These are phyloP conservation scores for Baorangia bicolor DNA, from an alignment of 768 basidiomycete species.

Conservation along the genomic window DNA sequence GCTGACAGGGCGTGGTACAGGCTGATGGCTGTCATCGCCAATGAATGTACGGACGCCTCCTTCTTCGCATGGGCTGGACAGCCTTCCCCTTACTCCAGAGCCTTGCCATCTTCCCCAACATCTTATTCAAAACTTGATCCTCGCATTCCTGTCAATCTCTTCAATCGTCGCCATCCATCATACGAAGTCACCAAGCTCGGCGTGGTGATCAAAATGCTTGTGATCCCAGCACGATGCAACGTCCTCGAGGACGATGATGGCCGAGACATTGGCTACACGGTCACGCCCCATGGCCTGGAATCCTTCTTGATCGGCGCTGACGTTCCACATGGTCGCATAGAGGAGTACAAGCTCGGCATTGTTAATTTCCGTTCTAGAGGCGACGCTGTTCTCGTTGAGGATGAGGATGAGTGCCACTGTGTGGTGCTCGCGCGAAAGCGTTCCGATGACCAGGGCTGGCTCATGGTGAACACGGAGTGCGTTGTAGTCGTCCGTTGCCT, in stretches of 20 bases:
- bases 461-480: conserved; percentile 16
- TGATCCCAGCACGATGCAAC: conserved; percentile 7
- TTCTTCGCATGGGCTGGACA: conserved; percentile 14
- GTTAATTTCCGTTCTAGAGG: conserved; percentile 4
- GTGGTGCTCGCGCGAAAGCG: conserved; percentile 5
- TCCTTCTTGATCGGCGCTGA: conserved; percentile 9
- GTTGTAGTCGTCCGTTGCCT: conserved; percentile 12
- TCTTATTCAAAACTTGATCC: conserved; percentile 10
- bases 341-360: conserved; percentile 10
- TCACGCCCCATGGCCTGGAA: conserved; percentile 4
- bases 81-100: conserved; percentile 13
- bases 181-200: conserved; percentile 16
- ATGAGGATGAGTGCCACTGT: conserved; percentile 9
- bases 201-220: conserved; percentile 8
- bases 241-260: conserved; percentile 9
- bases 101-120: conserved; percentile 8
- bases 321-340: not conserved
- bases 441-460: conserved; percentile 12
- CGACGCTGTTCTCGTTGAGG: not conserved
- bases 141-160: not conserved
- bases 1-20: conserved; percentile 23
- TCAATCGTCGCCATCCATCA: conserved; percentile 5
- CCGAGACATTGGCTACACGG: conserved; percentile 10
- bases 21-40: conserved; percentile 14
- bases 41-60: conserved; percentile 13